Evolutionary conservation across 352 stramenopile species (phyloP).

Genomic region (Phytophthora colocasiae): DNA sequence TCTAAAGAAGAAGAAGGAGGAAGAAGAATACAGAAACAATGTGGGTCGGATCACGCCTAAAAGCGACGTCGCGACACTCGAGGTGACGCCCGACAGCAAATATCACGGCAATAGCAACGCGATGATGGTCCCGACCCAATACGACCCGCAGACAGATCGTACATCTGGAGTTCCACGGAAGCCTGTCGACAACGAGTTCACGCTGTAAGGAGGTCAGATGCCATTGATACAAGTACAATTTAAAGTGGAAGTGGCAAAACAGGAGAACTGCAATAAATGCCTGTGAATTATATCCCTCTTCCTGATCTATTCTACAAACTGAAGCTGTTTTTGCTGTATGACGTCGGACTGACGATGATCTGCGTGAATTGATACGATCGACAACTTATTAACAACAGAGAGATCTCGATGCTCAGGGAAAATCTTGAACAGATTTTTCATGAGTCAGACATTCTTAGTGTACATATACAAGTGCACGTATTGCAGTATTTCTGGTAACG

Average conservation of each 20-base stretch:
- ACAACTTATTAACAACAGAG: constrained; percentile 9
- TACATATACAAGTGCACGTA: too few species aligned
- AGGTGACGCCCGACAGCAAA: constrained; percentile 31
- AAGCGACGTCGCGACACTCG: constrained; percentile 37
- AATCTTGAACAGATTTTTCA: neutral
- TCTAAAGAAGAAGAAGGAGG: constrained; percentile 37
- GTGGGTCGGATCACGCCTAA: constrained; percentile 17
- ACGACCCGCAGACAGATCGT: constrained; percentile 28
- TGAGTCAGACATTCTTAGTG: constrained; percentile 2
- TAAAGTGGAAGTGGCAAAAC: constrained; percentile 6
- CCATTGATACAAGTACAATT: constrained; percentile 16
- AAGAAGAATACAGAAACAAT: constrained; percentile 11
- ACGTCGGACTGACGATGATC: constrained; percentile 6
- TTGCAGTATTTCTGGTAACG: too few species aligned
- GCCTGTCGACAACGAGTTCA: constrained; percentile 37
- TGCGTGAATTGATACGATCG: constrained; percentile 12
- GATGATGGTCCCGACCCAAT: constrained; percentile 26
- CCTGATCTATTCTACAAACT: too few species aligned
- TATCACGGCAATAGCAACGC: constrained; percentile 21
- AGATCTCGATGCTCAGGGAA: neutral
- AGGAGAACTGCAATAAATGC: neutral
- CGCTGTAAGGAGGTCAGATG: constrained; percentile 22
- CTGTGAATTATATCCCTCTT: constrained; percentile 3
- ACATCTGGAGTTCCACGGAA: constrained; percentile 23
- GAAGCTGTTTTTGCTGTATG: constrained; percentile 1